Conservation (phyloP, 192 early-diverging fungal species). For the Umbelopsis isabellina region DNA sequence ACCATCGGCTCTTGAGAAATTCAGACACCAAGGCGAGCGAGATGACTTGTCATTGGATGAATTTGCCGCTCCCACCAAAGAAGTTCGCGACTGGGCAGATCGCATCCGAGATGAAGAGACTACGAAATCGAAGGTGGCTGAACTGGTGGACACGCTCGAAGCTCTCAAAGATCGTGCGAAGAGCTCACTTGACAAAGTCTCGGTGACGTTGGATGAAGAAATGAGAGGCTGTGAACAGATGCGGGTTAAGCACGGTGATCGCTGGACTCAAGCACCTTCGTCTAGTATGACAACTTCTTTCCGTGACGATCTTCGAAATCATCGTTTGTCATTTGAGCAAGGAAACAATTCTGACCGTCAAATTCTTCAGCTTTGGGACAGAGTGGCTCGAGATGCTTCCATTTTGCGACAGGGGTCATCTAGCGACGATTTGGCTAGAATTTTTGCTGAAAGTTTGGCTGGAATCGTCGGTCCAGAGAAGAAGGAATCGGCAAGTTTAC, state of each 20-base stretch:
- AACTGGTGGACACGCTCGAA: conserved; percentile 66
- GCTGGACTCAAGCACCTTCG: conserved; percentile 87
- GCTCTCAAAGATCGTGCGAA: conserved; percentile 64
- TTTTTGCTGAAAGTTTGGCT: conserved; percentile 43
- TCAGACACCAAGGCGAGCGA: conserved; percentile 62
- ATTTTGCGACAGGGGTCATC: conserved; percentile 49
- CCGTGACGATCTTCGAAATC: conserved; percentile 74
- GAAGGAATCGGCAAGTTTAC: conserved; percentile 42
- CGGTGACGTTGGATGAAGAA: conserved; percentile 81
- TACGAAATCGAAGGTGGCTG: conserved; percentile 48
- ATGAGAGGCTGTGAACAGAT: conserved; percentile 80
- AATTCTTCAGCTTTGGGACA: conserved; percentile 48
- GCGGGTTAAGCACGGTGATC: conserved; percentile 80
- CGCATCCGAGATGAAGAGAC: conserved; percentile 64
- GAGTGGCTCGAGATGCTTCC: conserved; percentile 43
- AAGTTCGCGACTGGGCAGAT: conserved; percentile 65
- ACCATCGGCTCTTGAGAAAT: conserved; percentile 72
- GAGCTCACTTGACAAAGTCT: conserved; percentile 68
- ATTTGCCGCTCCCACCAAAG: conserved; percentile 57
- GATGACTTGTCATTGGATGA: conserved; percentile 44
- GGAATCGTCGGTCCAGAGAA: conserved; percentile 26
- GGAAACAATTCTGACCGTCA: conserved; percentile 66
- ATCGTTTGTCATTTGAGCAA: conserved; percentile 78
- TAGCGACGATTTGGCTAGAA: conserved; percentile 43
- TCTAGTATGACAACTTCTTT: conserved; percentile 68